Percentiles rank a stretch among this genome's conserved stretches.
Evolutionary conservation across 139 green algal species (phyloP).

Genomic region (Chlorella sp.): DNA sequence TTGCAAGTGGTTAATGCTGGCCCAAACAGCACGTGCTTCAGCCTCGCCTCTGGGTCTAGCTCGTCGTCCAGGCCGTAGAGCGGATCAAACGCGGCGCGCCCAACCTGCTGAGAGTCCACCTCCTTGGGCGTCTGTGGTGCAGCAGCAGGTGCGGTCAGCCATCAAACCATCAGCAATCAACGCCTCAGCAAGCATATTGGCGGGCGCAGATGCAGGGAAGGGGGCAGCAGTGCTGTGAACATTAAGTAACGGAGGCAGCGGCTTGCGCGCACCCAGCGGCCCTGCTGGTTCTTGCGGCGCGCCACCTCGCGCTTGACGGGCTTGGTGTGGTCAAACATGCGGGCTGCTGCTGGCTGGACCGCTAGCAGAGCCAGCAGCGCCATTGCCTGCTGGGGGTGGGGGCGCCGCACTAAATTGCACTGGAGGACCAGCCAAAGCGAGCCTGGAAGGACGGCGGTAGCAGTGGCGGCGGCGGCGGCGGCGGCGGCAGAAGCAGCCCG

Average conservation of each 20-base stretch:
- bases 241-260: too few relatives aligned
- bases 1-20: too few relatives aligned
- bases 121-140: neutral
- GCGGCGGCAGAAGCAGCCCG: neutral
- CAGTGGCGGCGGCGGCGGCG: neutral
- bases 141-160: neutral
- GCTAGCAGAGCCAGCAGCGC: neutral
- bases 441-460: neutral
- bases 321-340: neutral
- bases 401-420: too few relatives aligned
- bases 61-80: slow-evolving; percentile 10
- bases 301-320: slow-evolving; percentile 11
- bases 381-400: neutral
- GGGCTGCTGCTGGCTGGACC: neutral
- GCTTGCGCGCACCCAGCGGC: neutral
- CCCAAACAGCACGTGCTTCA: too few relatives aligned
- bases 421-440: neutral
- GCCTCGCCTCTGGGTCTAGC: neutral
- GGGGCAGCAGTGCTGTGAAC: neutral
- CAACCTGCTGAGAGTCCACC: slow-evolving; percentile 19
- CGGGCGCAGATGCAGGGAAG: neutral
- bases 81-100: slow-evolving; percentile 19
- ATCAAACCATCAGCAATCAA: too few relatives aligned
- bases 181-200: too few relatives aligned
- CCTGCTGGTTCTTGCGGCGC: neutral